Conservation (phyloP, 768 basidiomycete species). For the Russula sp. region DNA sequence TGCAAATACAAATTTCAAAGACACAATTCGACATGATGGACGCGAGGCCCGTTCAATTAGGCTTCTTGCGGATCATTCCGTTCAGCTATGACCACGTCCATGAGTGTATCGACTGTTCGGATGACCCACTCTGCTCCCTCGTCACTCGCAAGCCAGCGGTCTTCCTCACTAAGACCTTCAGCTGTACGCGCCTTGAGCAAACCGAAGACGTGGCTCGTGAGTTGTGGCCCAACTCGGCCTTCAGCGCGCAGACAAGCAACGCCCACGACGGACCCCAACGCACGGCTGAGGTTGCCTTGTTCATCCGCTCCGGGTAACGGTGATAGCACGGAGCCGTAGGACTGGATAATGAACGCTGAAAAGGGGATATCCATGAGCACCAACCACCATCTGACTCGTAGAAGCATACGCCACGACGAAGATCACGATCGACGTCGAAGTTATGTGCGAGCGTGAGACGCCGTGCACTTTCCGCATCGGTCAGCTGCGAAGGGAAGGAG, state of each 20-base stretch:
- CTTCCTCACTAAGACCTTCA: constrained; percentile 56
- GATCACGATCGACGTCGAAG: constrained; percentile 18
- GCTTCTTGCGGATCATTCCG: constrained; percentile 30
- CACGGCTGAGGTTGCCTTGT: constrained; percentile 81
- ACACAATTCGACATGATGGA: constrained; percentile 1
- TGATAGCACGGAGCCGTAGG: constrained; percentile 71
- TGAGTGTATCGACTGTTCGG: constrained; percentile 71
- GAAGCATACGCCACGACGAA: neutral
- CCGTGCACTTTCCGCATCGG: constrained; percentile 6
- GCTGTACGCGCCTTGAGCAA: constrained; percentile 73
- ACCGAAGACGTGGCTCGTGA: constrained; percentile 84
- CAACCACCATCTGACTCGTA: neutral
- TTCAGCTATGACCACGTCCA: constrained; percentile 54
- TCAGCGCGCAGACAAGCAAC: constrained; percentile 82
- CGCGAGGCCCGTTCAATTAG: constrained; percentile 45
- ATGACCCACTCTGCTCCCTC: constrained; percentile 88
- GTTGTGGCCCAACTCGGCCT: constrained; percentile 76
- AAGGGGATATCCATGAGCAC: constrained; percentile 6
- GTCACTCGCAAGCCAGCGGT: constrained; percentile 74
- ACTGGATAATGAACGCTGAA: constrained; percentile 79
- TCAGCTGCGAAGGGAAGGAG: constrained; percentile 2
- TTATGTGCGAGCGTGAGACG: neutral
- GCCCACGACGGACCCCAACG: constrained; percentile 77
- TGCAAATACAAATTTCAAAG: constrained; percentile 11
- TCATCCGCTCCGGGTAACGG: constrained; percentile 54